phyloP scores from a whole-genome alignment of 352 stramenopile genomes.

The Globisporangium irregulare region DNA sequence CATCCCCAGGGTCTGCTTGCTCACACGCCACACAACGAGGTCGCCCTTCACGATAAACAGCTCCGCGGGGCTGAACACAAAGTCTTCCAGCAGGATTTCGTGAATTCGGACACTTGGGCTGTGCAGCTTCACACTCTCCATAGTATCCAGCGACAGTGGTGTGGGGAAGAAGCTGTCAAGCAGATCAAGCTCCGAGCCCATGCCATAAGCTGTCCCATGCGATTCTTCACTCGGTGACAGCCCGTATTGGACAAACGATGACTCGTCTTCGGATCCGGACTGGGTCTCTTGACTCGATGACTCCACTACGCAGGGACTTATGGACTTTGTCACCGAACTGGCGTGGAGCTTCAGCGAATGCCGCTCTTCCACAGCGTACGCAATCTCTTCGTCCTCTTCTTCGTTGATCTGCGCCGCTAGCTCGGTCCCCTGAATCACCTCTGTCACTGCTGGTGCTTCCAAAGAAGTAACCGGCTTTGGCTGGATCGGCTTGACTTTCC shows the following conservation, averaged over 20 bases:
- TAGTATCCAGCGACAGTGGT: conserved; percentile 25
- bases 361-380: conserved; percentile 38
- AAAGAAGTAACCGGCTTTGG: not conserved
- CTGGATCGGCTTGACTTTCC: conserved; percentile 43
- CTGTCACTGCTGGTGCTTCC: conserved; percentile 14
- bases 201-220: not conserved
- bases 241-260: conserved; percentile 29
- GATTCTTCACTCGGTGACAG: conserved; percentile 12
- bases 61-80: conserved; percentile 29
- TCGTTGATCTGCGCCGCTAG: not conserved
- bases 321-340: conserved; percentile 18
- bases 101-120: conserved; percentile 21
- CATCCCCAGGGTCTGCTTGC: conserved; percentile 28
- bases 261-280: conserved; percentile 59
- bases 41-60: conserved; percentile 29
- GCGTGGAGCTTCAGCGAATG: conserved; percentile 38
- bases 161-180: conserved; percentile 23
- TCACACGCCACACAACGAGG: conserved; percentile 39
- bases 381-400: conserved; percentile 38
- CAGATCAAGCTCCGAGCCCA: not conserved
- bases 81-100: conserved; percentile 38
- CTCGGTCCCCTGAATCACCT: conserved; percentile 1
- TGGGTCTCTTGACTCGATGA: conserved; percentile 74
- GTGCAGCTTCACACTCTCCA: not conserved
- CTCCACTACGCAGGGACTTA: conserved; percentile 25